Base-by-base conservation (phyloP, 331 rosid genomes). In the Telfairia occidentalis region DNA sequence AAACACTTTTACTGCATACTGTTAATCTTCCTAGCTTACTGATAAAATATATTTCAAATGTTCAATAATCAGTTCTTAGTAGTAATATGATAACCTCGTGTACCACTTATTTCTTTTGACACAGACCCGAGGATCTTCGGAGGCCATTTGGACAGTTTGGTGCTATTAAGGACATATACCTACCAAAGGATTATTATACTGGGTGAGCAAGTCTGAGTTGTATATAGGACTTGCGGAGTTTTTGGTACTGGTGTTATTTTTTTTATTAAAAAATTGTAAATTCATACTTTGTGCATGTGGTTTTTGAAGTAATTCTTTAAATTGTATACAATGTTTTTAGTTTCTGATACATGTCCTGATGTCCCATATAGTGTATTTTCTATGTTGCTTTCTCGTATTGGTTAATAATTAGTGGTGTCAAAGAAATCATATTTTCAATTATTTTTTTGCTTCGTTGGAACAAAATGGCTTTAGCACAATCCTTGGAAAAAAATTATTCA, bases 91-190 rank as follows among this genome's bases (percentile, higher is more conserved):
- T 45, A 24, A 13, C 50, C 75, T 54, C 63, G 52, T 24, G 23
- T 53, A 19, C 35, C 7, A 19, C 42, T 45, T n/a, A 34, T 77
- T 10, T 66, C 30, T 12, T 74, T 28, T 83, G 52, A 19, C 74
- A 35, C 86, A 95, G 99, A 79, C 88, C 90, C 8, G 97, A 95
- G 82, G 99, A 92, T 84, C 97, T 95, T 63, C 97, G 99, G 23
- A 85, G 97, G 75, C 92, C 92, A 38, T 95, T 95, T 78, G 97
- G 94, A 46, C 97, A 95, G 80, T 95, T 92, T 55, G 99, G 99
- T 75, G 78, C 90, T 75, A 84, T 95, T 1, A 95, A 95, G 85
- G 99, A 95, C 74, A 85, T 95, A 75, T 95, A 95, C 86, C 81
- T 95, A 34, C 99, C 99, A 1, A 95, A 89, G 81, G 99, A 95